A percentile compares a stretch with the other conserved stretches of the same genome.
phyloP scores from a whole-genome alignment of 148 eudicot genomes.

The Amaranthus hypochondriacus region DNA sequence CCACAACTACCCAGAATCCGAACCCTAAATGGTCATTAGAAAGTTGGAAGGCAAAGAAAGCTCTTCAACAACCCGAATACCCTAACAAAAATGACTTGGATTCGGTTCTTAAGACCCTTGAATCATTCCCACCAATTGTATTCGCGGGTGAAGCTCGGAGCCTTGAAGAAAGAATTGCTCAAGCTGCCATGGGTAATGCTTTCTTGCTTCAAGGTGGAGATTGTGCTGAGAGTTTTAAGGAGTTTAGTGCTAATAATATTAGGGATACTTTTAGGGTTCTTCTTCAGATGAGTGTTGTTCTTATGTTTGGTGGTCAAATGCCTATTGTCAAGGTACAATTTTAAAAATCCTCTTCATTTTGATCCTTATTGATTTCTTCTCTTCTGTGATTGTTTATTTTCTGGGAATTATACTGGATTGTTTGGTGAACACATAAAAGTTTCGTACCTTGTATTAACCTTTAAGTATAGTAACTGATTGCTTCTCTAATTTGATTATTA shows the following conservation, averaged over 20 bases:
- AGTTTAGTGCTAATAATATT: slow-evolving; percentile 62
- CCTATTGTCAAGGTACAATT: slow-evolving; percentile 58
- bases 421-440: no score
- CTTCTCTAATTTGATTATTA: no score
- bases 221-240: slow-evolving; percentile 82
- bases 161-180: slow-evolving; percentile 56
- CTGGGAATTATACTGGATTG: not conserved
- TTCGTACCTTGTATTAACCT: no score
- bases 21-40: slow-evolving; percentile 37
- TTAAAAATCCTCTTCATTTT: not conserved
- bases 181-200: slow-evolving; percentile 64
- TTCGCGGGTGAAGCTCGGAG: slow-evolving; percentile 67
- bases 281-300: slow-evolving; percentile 75
- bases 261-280: slow-evolving; percentile 71
- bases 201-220: slow-evolving; percentile 71
- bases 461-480: no score
- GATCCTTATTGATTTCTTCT: not conserved
- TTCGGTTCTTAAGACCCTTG: slow-evolving; percentile 45
- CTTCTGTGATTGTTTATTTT: not conserved
- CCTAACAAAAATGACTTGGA: slow-evolving; percentile 39
- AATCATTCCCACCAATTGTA: slow-evolving; percentile 62
- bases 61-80: slow-evolving; percentile 59
- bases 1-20: slow-evolving; percentile 12
- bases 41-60: slow-evolving; percentile 54
- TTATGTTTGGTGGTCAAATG: slow-evolving; percentile 78